Base-by-base conservation (phyloP, 2,329 filamentous ascomycete genomes). In the Monosporascus ibericus region DNA sequence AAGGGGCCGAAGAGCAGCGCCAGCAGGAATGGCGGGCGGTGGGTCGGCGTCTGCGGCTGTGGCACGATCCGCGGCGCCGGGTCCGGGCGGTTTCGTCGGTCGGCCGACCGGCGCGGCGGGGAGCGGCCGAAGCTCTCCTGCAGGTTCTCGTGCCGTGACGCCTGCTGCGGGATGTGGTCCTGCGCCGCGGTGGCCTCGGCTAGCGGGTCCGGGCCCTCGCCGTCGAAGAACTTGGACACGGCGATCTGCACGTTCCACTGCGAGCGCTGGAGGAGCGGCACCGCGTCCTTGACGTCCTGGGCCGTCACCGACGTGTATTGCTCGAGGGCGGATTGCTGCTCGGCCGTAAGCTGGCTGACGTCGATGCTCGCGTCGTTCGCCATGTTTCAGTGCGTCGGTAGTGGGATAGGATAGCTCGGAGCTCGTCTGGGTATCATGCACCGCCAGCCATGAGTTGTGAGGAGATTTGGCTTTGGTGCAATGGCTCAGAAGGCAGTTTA, bases 211-310 rank as follows among this genome's bases (percentile, higher is more conserved):
- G 90, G 82, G 3, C 87, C 87, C 72, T 97, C 94, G 61, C 94
- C 94, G 65, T 99, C 94, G 68, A 96, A 99, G 81, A 97, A 97
- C 67, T 95, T 95, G 59, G 94, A 84, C 58, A 99, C 92, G 53
- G 94, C 92, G 63, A 97, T 96, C 86, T 96, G 88, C 0, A 96
- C 88, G 66, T 97, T 99, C 94, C 94, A 99, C 76, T 97, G 87
- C 52, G 91, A 96, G 56, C 91, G 79, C 60, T 86, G 82, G 2
- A 99, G 77, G 5, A 99, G 70, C 1, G 89, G 84, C 48, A 96
- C 77, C 2, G 94, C 91, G 53, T 89, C 84, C 44, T 83, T 78
- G 44, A 84, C 70, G 22, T 90, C 86, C 70, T 96, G 91, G 61
- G 92, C 85, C 25, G 94, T 97, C 48, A 99, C 87, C 49, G 88